Evolutionary conservation across 169 alveolate species (phyloP).

Genomic region (Sarcocystis neurona): DNA sequence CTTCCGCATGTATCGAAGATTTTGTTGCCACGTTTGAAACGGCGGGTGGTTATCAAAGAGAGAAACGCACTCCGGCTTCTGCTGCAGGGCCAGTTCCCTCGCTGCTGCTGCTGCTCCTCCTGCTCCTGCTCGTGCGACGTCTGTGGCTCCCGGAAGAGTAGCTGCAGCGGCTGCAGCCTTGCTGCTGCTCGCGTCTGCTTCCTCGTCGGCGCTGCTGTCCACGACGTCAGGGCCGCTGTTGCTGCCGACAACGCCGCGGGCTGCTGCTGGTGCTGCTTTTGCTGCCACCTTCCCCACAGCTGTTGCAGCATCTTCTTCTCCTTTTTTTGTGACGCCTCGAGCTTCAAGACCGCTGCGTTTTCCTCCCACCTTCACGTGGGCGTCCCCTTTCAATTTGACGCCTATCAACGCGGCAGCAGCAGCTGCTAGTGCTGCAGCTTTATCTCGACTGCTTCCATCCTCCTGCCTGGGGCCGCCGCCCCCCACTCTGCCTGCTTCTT

Average conservation of each 20-base stretch:
- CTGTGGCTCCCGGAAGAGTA: background rate
- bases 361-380: no score
- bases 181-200: background rate
- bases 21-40: background rate
- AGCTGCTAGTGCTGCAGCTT: no score
- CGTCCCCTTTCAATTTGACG: no score
- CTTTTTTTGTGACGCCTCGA: no score
- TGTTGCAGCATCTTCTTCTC: background rate
- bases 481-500: no score
- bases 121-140: background rate
- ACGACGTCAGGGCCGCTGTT: background rate
- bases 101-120: background rate
- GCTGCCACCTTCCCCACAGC: background rate
- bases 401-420: no score
- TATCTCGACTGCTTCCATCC: no score
- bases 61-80: background rate
- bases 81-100: background rate
- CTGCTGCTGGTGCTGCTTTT: no score
- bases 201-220: background rate
- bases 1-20: background rate
- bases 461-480: no score
- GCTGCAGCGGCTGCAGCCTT: background rate
- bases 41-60: background rate
- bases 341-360: no score
- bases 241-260: background rate